Conservation (phyloP, 108 stramenopile species). For the Skeletonema menzelii region DNA sequence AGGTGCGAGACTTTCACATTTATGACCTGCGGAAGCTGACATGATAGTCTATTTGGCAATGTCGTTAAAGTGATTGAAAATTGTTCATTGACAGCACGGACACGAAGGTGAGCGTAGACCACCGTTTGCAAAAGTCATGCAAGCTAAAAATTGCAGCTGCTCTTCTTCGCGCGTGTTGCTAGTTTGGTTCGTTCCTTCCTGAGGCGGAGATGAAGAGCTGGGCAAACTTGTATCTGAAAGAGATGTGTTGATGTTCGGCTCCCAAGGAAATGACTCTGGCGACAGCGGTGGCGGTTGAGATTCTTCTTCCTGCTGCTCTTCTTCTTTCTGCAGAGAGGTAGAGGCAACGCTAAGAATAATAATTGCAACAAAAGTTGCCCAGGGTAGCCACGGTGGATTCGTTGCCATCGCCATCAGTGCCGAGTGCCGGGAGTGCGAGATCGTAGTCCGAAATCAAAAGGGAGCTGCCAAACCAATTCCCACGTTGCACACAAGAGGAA, state of each 20-base stretch:
- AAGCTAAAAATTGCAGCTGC: slow-evolving; percentile 49
- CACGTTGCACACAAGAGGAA: too few relatives aligned
- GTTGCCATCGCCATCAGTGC: not conserved
- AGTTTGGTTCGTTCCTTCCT: not conserved
- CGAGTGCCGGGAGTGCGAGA: too few relatives aligned
- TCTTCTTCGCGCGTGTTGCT: not conserved
- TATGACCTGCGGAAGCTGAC: too few relatives aligned
- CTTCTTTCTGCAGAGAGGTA: not conserved
- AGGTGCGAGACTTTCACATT: too few relatives aligned
- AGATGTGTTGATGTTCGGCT: not conserved
- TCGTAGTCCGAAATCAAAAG: not conserved
- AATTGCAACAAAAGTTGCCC: not conserved
- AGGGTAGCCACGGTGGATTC: not conserved
- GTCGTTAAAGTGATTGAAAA: not conserved
- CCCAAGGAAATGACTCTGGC: slow-evolving; percentile 14
- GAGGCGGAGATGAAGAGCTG: not conserved
- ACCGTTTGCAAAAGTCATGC: slow-evolving; percentile 62
- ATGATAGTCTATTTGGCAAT: too few relatives aligned
- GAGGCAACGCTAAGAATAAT: not conserved
- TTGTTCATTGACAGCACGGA: slow-evolving; percentile 47
- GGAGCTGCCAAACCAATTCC: too few relatives aligned
- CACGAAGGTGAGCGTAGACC: slow-evolving; percentile 51
- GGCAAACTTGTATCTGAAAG: not conserved
- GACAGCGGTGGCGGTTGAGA: not conserved
- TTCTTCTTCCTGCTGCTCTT: not conserved